Conservation (phyloP, 2,329 filamentous ascomycete species). For the Ilyonectria mors-panacis region DNA sequence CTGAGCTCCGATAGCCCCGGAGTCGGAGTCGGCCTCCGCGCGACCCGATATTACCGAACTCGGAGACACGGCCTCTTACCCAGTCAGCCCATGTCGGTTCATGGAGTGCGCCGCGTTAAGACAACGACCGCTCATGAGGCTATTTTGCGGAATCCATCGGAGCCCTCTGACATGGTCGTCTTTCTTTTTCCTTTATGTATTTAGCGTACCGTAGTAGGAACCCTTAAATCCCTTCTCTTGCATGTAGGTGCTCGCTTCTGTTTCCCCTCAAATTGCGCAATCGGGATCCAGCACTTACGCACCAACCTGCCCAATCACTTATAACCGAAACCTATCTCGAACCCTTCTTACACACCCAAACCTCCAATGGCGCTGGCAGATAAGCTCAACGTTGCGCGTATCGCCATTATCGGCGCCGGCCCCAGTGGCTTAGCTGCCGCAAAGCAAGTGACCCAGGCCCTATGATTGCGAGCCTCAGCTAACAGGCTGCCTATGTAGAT, state of each 20-base stretch:
- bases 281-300: background rate
- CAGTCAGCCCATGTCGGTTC: constrained; percentile 37
- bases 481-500: constrained; percentile 62
- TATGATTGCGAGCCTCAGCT: background rate
- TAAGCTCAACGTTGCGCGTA: constrained; percentile 57
- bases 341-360: background rate
- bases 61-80: constrained; percentile 22
- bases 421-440: constrained; percentile 77
- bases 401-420: constrained; percentile 82
- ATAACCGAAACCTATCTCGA: background rate
- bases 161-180: constrained; percentile 3
- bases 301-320: background rate
- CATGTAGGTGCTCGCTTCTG: background rate
- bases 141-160: constrained; percentile 45
- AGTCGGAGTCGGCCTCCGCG: constrained; percentile 40
- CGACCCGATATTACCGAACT: constrained; percentile 42
- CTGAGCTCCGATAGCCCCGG: constrained; percentile 36
- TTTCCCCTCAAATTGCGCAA: constrained; percentile 7
- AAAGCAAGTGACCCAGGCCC: constrained; percentile 46
- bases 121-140: constrained; percentile 34
- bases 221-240: constrained; percentile 2
- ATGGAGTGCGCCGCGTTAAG: constrained; percentile 30
- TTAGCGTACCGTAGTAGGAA: constrained; percentile 8
- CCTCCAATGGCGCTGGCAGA: constrained; percentile 38
- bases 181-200: background rate